These are phyloP conservation scores for Hansenula anomala DNA, from an alignment of 1,139 yeast genomes.

Conservation along the genomic window DNA sequence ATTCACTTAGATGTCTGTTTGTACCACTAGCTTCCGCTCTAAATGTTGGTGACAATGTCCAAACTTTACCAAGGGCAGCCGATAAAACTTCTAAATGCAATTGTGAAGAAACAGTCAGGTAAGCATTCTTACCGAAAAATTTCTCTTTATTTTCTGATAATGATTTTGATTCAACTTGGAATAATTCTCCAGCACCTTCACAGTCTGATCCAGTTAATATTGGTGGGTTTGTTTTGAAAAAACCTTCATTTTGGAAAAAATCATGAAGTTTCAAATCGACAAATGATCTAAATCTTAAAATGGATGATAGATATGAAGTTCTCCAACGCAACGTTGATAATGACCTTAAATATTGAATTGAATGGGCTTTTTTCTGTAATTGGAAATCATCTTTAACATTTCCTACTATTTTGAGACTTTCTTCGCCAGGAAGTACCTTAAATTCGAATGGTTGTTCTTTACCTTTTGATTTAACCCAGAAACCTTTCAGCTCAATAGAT, in stretches of 20 bases:
- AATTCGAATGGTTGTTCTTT: conserved; percentile 42
- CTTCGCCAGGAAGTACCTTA: conserved; percentile 26
- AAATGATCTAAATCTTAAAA: conserved; percentile 67
- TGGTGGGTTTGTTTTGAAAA: conserved; percentile 80
- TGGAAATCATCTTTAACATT: conserved; percentile 65
- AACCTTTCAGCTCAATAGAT: conserved; percentile 38
- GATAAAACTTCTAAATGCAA: conserved; percentile 82
- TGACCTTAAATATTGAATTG: conserved; percentile 59
- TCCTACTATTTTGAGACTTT: conserved; percentile 41
- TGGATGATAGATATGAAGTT: conserved; percentile 57
- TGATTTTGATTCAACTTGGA: conserved; percentile 41
- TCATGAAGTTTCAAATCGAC: conserved; percentile 50
- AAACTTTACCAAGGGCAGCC: conserved; percentile 71
- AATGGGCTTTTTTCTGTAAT: conserved; percentile 72
- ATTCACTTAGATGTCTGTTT: conserved; percentile 86
- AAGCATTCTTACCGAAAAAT: conserved; percentile 67
- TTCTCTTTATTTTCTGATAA: conserved; percentile 20
- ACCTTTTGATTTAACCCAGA: conserved; percentile 41
- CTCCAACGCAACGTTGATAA: conserved; percentile 79
- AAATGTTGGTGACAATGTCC: conserved; percentile 90
- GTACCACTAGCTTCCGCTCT: conserved; percentile 93
- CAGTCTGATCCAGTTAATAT: conserved; percentile 86
- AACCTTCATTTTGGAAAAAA: conserved; percentile 51
- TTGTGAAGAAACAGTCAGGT: conserved; percentile 87
- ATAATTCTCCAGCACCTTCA: conserved; percentile 97